These are phyloP conservation scores for Beauveria medogensis DNA, from an alignment of 2,329 filamentous ascomycete species.

Conservation along the genomic window DNA sequence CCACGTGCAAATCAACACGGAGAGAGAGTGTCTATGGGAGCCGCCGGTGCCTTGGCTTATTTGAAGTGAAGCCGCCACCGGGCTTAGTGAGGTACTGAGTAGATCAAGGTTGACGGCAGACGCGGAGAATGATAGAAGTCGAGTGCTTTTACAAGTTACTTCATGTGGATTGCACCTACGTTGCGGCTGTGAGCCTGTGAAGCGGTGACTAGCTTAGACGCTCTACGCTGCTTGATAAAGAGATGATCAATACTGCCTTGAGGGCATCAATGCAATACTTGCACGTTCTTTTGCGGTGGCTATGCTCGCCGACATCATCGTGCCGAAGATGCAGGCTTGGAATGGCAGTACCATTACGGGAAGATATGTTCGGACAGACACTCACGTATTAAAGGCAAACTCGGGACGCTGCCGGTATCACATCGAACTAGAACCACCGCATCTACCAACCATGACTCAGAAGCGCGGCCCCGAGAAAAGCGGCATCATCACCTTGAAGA, in stretches of 20 bases:
- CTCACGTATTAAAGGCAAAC: too few relatives aligned
- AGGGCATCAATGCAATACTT: background rate
- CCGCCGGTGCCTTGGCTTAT: background rate
- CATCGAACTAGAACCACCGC: too few relatives aligned
- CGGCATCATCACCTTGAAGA: too few relatives aligned
- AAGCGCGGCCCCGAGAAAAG: too few relatives aligned
- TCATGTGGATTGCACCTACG: background rate
- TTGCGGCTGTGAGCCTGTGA: background rate
- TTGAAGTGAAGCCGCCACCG: background rate
- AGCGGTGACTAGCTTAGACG: background rate
- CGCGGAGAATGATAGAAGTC: background rate
- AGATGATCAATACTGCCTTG: too few relatives aligned
- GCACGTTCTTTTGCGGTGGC: background rate
- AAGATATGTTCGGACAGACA: too few relatives aligned
- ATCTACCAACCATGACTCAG: too few relatives aligned
- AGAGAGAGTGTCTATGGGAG: background rate
- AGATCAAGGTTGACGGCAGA: background rate
- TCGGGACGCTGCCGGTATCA: too few relatives aligned
- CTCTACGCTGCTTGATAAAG: background rate
- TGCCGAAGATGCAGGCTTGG: too few relatives aligned
- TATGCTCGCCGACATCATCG: too few relatives aligned
- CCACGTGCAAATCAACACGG: background rate
- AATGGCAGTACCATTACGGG: too few relatives aligned
- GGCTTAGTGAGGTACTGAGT: background rate
- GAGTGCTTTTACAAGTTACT: background rate